Evolutionary conservation across 352 stramenopile species (phyloP).

Genomic region (Phytophthora hibernalis): DNA sequence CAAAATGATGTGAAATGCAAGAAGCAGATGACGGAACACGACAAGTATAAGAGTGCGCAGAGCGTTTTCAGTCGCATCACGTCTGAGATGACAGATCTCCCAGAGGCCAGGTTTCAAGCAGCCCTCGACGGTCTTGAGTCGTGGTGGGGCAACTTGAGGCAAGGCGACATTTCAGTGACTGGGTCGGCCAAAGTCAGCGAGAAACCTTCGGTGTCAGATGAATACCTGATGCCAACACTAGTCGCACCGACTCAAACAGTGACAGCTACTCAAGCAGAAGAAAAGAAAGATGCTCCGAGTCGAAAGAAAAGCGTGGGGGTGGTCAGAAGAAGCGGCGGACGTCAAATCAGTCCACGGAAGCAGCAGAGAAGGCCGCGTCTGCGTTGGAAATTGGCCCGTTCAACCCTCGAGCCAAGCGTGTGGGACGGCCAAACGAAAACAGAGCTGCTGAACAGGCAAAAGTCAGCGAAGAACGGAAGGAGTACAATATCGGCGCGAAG

Average conservation of each 20-base stretch:
- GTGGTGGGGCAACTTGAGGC: neutral
- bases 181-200: too few relatives aligned
- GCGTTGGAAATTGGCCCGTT: neutral
- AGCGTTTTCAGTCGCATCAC: conserved; percentile 6
- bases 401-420: neutral
- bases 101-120: conserved; percentile 1
- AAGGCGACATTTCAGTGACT: neutral
- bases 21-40: conserved; percentile 2
- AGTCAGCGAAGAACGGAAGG: neutral
- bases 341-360: neutral
- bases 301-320: too few relatives aligned
- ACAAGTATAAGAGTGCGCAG: conserved; percentile 15
- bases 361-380: too few relatives aligned
- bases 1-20: neutral
- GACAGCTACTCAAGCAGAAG: too few relatives aligned
- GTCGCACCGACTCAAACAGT: too few relatives aligned
- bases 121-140: neutral
- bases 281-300: too few relatives aligned
- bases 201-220: neutral
- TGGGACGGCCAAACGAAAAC: neutral
- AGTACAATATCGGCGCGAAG: neutral
- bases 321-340: too few relatives aligned
- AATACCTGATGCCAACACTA: neutral
- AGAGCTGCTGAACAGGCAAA: neutral
- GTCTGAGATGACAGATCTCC: neutral